Evolutionary conservation across 2,329 filamentous ascomycete species (phyloP).

Genomic region (Ophiostoma quercus): DNA sequence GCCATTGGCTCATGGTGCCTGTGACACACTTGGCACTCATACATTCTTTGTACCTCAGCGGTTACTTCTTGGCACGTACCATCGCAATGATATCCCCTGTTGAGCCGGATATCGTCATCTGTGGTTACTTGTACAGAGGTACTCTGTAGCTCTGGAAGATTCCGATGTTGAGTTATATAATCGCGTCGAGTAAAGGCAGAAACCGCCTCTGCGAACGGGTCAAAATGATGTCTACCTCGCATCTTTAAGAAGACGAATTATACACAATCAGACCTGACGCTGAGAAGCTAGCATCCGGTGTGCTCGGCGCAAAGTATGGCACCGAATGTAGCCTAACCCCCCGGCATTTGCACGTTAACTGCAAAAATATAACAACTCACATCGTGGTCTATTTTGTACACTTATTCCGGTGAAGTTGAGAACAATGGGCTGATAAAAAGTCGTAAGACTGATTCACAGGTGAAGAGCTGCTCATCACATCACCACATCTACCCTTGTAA

Average conservation of each 20-base stretch:
- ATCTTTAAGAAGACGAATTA: no score
- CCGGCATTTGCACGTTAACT: not conserved
- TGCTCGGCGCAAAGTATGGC: not conserved
- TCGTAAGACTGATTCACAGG: not conserved
- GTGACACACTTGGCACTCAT: not conserved
- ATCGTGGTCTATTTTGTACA: not conserved
- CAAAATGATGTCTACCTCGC: no score
- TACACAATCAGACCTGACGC: not conserved
- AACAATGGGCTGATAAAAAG: not conserved
- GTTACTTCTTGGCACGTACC: conserved; percentile 7
- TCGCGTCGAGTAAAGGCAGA: no score
- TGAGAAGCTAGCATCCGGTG: not conserved
- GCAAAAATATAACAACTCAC: not conserved
- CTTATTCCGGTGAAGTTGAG: not conserved
- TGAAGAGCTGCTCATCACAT: not conserved
- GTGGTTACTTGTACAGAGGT: not conserved
- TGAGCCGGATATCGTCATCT: not conserved
- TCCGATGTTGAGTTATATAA: not conserved
- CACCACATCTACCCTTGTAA: not conserved
- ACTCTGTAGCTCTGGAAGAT: no score
- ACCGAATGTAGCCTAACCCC: not conserved
- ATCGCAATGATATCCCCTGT: not conserved
- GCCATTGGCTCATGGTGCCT: not conserved
- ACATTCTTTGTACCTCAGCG: not conserved
- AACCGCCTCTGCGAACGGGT: no score